These are phyloP conservation scores for Hortiboletus campestris DNA, from an alignment of 768 basidiomycete genomes.

Conservation along the genomic window DNA sequence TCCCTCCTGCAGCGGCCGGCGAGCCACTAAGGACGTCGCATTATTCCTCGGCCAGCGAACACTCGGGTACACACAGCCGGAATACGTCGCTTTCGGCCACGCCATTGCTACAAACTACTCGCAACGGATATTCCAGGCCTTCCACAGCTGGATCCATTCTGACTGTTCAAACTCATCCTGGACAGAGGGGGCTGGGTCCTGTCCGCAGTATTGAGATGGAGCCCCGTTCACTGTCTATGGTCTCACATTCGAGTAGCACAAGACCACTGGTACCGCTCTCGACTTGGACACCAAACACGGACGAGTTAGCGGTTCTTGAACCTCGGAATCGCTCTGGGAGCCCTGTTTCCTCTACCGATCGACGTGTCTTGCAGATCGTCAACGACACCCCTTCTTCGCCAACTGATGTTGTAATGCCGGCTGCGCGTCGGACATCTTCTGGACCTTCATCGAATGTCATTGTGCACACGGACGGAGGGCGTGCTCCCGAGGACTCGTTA, in stretches of 20 bases:
- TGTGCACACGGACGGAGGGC: conserved; percentile 30
- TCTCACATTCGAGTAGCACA: conserved; percentile 15
- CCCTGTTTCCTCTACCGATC: conserved; percentile 20
- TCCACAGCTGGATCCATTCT: conserved; percentile 44
- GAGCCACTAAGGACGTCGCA: conserved; percentile 37
- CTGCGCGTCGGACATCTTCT: not conserved
- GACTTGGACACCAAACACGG: conserved; percentile 20
- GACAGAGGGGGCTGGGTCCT: conserved; percentile 6
- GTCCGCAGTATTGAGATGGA: conserved; percentile 4
- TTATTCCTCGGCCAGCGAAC: conserved; percentile 20
- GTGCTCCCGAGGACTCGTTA: not conserved
- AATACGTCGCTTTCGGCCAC: conserved; percentile 25
- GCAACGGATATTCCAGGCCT: conserved; percentile 35
- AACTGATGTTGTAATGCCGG: conserved; percentile 3
- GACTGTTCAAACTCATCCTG: conserved; percentile 27
- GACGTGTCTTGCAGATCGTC: conserved; percentile 27
- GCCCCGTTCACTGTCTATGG: conserved; percentile 22
- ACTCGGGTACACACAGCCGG: conserved; percentile 22
- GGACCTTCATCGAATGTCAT: conserved; percentile 14
- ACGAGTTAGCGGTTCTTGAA: conserved; percentile 18
- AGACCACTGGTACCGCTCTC: conserved; percentile 3
- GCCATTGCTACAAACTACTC: conserved; percentile 22
- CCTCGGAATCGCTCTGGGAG: conserved; percentile 21
- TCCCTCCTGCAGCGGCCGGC: conserved; percentile 28
- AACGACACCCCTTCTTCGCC: conserved; percentile 26